Percentiles rank a stretch among this genome's conserved stretches.
These are phyloP conservation scores for Chlorella sp. DNA, from an alignment of 139 green algal species.

Conservation along the genomic window DNA sequence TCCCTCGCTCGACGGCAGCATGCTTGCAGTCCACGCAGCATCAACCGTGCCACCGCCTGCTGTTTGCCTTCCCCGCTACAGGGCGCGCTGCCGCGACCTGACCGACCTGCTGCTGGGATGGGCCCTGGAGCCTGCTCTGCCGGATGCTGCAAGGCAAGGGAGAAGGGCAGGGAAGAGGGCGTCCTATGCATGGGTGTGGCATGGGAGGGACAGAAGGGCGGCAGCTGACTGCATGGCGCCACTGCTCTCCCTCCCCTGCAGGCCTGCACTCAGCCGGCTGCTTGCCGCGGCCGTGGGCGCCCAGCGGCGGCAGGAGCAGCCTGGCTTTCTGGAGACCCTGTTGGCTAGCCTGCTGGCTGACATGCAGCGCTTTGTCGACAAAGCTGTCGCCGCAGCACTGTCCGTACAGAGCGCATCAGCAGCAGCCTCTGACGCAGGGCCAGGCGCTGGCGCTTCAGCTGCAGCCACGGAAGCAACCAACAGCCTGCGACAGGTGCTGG, in stretches of 20 bases:
- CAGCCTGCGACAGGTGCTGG: conserved; percentile 20
- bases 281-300: conserved; percentile 19
- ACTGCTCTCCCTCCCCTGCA: neutral
- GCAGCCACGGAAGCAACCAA: neutral
- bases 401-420: neutral
- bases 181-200: no score
- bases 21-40: no score
- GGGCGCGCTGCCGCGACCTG: conserved; percentile 44
- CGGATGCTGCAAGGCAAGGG: conserved; percentile 34
- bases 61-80: neutral
- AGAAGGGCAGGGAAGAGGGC: neutral
- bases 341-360: conserved; percentile 14
- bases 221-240: neutral
- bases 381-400: conserved; percentile 1
- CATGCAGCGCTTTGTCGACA: neutral
- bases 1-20: no score
- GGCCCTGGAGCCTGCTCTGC: conserved; percentile 58
- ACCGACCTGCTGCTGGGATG: conserved; percentile 66
- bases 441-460: neutral
- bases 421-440: neutral
- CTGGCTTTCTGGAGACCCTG: conserved; percentile 2
- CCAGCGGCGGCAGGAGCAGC: conserved; percentile 28
- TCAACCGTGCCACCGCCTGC: neutral
- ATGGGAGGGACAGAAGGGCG: no score
- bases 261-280: conserved; percentile 24